phyloP scores from a whole-genome alignment of 2,329 filamentous ascomycete genomes.

The Parafenestella ontariensis region DNA sequence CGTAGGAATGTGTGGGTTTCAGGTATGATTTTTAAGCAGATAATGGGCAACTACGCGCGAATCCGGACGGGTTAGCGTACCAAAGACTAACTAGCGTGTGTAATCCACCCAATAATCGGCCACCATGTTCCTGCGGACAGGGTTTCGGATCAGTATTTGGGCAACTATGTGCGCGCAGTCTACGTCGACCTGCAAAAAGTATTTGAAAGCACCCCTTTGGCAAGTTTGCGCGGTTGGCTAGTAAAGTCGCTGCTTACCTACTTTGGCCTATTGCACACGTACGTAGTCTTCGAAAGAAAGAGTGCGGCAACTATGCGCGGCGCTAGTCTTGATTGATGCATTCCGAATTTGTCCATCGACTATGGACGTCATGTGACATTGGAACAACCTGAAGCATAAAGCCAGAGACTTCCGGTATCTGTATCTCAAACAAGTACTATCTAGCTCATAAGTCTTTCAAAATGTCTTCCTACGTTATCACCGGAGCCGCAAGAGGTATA shows the following conservation, averaged over 20 bases:
- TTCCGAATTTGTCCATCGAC: background rate
- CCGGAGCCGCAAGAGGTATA: conserved; percentile 36
- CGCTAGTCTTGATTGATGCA: background rate
- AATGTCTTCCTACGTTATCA: conserved; percentile 38
- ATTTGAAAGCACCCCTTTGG: background rate
- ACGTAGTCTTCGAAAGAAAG: background rate
- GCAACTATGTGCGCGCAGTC: background rate
- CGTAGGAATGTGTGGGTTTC: background rate
- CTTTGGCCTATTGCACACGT: background rate
- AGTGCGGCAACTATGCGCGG: background rate
- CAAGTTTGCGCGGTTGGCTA: background rate
- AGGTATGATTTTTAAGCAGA: background rate
- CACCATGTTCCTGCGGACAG: too few species aligned
- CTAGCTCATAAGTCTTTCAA: background rate
- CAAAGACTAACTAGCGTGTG: too few species aligned
- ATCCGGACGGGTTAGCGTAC: background rate
- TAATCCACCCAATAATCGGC: too few species aligned
- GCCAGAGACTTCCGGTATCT: background rate
- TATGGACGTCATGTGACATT: background rate
- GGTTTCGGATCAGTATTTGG: background rate
- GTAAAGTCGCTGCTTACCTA: background rate
- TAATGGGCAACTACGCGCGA: background rate
- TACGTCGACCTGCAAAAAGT: background rate
- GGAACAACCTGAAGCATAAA: background rate
- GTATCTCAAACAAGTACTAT: background rate